Percentiles rank a stretch among this genome's conserved stretches.
Conservation (phyloP, 2,329 filamentous ascomycete species). For the Fusarium domesticum region DNA sequence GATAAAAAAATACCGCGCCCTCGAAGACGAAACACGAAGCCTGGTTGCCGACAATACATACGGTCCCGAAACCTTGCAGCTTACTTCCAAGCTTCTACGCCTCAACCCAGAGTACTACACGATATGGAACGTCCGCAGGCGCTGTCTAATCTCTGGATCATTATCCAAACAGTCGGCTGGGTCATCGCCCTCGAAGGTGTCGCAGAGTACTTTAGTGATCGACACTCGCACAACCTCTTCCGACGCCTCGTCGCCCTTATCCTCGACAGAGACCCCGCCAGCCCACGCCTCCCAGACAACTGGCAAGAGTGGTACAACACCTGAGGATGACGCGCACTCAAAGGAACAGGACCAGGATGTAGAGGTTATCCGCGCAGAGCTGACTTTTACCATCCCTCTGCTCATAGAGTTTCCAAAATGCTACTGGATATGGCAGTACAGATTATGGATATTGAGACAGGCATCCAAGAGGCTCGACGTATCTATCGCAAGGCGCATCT, state of each 20-base stretch:
- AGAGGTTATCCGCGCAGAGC: constrained; percentile 66
- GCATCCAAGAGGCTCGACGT: constrained; percentile 62
- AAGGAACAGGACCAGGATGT: constrained; percentile 34
- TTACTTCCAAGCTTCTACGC: constrained; percentile 69
- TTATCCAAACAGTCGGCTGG: constrained; percentile 53
- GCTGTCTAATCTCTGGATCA: constrained; percentile 59
- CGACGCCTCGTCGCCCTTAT: constrained; percentile 56
- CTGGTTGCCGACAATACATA: constrained; percentile 44
- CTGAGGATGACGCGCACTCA: constrained; percentile 23
- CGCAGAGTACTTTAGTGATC: constrained; percentile 51
- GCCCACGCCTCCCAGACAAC: constrained; percentile 44
- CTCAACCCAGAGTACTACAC: constrained; percentile 89
- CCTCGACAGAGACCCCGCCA: constrained; percentile 50
- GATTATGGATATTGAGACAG: constrained; percentile 77
- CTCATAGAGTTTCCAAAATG: constrained; percentile 88
- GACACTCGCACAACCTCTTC: constrained; percentile 60
- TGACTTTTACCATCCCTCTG: constrained; percentile 79
- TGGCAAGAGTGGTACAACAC: constrained; percentile 57
- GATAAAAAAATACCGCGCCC: constrained; percentile 70
- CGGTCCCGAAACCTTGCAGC: constrained; percentile 57
- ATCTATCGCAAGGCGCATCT: constrained; percentile 60
- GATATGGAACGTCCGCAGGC: constrained; percentile 84
- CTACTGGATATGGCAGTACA: constrained; percentile 99
- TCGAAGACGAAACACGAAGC: constrained; percentile 63
- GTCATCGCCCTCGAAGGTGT: constrained; percentile 54